Base-by-base conservation (phyloP, 805 yeast genomes). In the Kuraishia floccosa region DNA sequence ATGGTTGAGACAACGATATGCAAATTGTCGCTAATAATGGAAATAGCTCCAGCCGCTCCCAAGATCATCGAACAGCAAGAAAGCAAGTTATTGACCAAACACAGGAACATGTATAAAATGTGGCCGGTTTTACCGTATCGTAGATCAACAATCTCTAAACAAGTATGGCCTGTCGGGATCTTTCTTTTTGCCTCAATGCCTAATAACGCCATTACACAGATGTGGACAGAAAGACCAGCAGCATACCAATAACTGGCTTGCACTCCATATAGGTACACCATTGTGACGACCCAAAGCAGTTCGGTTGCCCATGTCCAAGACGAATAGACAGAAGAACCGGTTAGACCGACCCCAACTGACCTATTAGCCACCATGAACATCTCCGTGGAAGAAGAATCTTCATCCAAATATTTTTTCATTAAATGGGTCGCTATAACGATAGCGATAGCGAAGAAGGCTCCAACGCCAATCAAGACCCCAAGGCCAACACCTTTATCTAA, bases 91-190 rank as follows among this genome's bases (percentile, higher is more conserved):
- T 95, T 84, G 4, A 87, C 87, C 32, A 84, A 56, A 1, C 91
- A 96, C 59, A 82, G 86, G 51, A 78, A 76, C 50, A 82, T 61
- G 51, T 62, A 81, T 5, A 76, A 72, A 16, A 55, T 54, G 49
- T 87, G 96, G 5, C 86, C 78, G 13, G 56, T 43, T 12, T 65
- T 58, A 14, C 96, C 96, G 47, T 83, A 87, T 38, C 97, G 65
- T 1, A 74, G 78, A 42, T 69, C 73, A 40, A 87, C 70, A 33
- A 87, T 80, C 56, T 87, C 97, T 42, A 86, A 63, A 53, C 81
- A 87, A 1, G 96, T 85, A 57, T 87, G 96, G 2, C 93, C 93
- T 30, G 74, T 78, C 4, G 96, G 96, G 10, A 96, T 95, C 40
- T 76, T 72, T 49, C 78, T 79, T 54, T 87, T 87, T 21, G 86